Base-by-base conservation (phyloP, 805 yeast species). In the Starmera amethionina region DNA sequence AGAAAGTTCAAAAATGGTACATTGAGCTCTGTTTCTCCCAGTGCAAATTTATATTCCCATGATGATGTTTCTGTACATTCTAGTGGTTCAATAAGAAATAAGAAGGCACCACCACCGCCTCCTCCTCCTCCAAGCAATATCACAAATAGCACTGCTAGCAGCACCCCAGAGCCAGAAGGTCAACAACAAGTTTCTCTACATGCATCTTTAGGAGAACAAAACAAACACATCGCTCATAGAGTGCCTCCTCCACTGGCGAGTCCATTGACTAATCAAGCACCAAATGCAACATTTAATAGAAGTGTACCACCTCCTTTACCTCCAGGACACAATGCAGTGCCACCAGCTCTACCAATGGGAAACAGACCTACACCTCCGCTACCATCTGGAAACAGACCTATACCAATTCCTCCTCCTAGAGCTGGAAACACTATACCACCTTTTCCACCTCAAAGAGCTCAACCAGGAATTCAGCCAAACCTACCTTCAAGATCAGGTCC, bases 1-100 rank as follows among this genome's bases (percentile, higher is more conserved):
- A 68, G 90, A 47, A 72, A 68, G 48, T 67, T 60, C 41, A 78
- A 73, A 43, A 53, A 58, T 39, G 64, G 61, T 11, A 64, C 54
- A 44, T 48, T 58, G 8, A 22, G 9, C 6, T 46, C 55, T 27
- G 46, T 52, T 25, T 48, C 54, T 30, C 50, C 45, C 44, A 63
- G 58, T 42, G 54, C 58, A 43, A 58, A 50, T 34, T 49, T 64
- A 32, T 54, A 55, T 40, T 45, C 55, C 39, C 50, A 54, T 44
- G 48, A 42, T 16, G 42, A 39, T 30, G 48, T 52, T 12, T 18
- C 39, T 18, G 52, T 60, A 4, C 49, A 63, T 14, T 43, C 62
- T 10, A 54, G 62, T 4, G 59, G 68, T 11, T 51, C 55, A 2
- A 51, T 59, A 9, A 58, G 52, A 38, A 22, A 22, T 22, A 52